phyloP scores from a whole-genome alignment of 441 rosid species.

The Croton setiger region DNA sequence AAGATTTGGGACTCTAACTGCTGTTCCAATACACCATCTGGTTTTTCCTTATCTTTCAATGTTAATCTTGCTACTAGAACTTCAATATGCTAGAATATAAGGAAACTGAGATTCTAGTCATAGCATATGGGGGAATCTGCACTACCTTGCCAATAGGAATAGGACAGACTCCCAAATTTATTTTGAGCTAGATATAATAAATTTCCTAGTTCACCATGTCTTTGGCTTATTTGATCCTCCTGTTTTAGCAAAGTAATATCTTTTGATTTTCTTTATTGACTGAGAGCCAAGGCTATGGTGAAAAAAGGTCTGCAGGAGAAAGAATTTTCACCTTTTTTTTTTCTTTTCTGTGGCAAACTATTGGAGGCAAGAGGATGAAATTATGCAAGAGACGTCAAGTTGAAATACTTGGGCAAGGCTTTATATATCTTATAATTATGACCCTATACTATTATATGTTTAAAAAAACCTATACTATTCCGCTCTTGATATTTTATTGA shows the following conservation, averaged over 20 bases:
- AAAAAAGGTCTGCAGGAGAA: background rate
- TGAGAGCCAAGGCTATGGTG: background rate
- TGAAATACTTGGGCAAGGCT: background rate
- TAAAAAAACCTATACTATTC: background rate
- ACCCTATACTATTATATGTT: too few relatives aligned
- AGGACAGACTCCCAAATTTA: background rate
- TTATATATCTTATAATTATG: background rate
- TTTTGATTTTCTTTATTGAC: background rate
- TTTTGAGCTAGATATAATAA: background rate
- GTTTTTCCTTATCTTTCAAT: conserved; percentile 34
- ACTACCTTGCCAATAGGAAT: background rate
- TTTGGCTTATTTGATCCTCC: background rate
- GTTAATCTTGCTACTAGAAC: conserved; percentile 6
- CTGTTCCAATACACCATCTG: conserved; percentile 81
- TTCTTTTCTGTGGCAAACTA: background rate
- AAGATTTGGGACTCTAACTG: conserved; percentile 72
- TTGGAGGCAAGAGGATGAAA: background rate
- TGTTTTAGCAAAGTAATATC: background rate
- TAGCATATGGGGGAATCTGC: background rate
- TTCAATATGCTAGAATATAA: background rate
- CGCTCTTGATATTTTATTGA: background rate
- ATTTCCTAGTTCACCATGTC: background rate
- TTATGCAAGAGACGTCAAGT: background rate
- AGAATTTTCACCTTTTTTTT: background rate
- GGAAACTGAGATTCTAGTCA: background rate